phyloP scores from a whole-genome alignment of 163 green algal species.

The Trebouxia gelatinosa region DNA sequence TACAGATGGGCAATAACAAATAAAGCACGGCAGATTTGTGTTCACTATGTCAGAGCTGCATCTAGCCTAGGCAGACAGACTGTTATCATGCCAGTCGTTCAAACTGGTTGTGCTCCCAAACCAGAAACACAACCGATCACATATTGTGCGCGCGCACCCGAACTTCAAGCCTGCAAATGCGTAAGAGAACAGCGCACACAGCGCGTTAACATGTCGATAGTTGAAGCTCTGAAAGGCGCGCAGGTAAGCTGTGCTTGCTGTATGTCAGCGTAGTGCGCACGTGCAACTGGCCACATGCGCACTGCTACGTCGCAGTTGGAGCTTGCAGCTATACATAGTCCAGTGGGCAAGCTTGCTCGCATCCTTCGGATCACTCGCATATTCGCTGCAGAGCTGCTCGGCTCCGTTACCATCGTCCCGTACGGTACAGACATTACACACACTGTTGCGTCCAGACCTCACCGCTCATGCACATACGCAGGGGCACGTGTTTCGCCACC shows the following conservation, averaged over 20 bases:
- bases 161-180: too few relatives aligned
- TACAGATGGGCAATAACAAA: too few relatives aligned
- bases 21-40: too few relatives aligned
- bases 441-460: not conserved
- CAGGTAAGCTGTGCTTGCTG: not conserved
- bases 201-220: too few relatives aligned
- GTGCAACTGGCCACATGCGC: not conserved
- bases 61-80: too few relatives aligned
- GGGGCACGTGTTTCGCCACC: too few relatives aligned
- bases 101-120: too few relatives aligned
- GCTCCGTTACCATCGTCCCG: not conserved
- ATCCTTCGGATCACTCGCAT: conserved; percentile 16
- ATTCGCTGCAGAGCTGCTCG: conserved; percentile 28
- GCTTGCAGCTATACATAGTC: not conserved
- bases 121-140: too few relatives aligned
- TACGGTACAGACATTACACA: conserved; percentile 14
- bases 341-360: not conserved
- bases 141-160: too few relatives aligned
- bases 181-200: too few relatives aligned
- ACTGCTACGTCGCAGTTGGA: not conserved
- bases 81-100: too few relatives aligned
- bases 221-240: conserved; percentile 5
- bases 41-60: too few relatives aligned
- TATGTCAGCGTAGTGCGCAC: not conserved
- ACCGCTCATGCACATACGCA: not conserved